phyloP scores from a whole-genome alignment of 805 yeast genomes.

The Vanderwaltozyma verrucispora region DNA sequence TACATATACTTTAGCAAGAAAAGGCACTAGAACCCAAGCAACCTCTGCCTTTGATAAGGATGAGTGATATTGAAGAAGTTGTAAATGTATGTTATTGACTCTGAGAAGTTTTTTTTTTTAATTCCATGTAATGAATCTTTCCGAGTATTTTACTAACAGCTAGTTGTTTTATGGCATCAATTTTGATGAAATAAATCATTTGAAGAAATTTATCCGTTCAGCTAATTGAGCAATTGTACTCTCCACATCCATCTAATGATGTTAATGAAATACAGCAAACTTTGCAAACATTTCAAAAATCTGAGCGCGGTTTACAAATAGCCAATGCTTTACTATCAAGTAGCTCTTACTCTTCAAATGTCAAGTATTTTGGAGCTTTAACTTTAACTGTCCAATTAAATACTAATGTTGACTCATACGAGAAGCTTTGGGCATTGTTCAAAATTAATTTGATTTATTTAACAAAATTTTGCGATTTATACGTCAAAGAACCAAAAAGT shows the following conservation, averaged over 20 bases:
- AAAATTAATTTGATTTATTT: constrained; percentile 20
- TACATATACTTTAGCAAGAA: too few species aligned
- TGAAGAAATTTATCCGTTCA: too few species aligned
- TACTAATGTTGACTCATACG: constrained; percentile 9
- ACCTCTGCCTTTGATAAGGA: background rate
- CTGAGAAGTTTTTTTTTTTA: too few species aligned
- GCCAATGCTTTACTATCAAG: constrained; percentile 20
- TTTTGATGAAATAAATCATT: too few species aligned
- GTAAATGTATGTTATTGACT: constrained; percentile 2
- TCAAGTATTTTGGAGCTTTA: constrained; percentile 28
- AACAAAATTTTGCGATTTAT: constrained; percentile 10
- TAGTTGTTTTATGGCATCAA: too few species aligned
- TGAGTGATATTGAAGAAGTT: constrained; percentile 12
- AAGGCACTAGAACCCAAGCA: too few species aligned
- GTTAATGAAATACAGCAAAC: constrained; percentile 24
- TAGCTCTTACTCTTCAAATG: constrained; percentile 16
- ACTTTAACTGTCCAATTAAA: constrained; percentile 27
- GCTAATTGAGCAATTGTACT: constrained; percentile 22
- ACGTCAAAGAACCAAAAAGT: constrained; percentile 9
- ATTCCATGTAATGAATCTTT: too few species aligned
- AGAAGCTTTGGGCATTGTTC: constrained; percentile 15
- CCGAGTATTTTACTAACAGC: too few species aligned
- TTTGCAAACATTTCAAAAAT: constrained; percentile 24
- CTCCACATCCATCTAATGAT: constrained; percentile 20
- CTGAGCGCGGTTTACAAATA: constrained; percentile 19